Evolutionary conservation across 2,329 filamentous ascomycete species (phyloP).

Genomic region (Colletotrichum lentis): DNA sequence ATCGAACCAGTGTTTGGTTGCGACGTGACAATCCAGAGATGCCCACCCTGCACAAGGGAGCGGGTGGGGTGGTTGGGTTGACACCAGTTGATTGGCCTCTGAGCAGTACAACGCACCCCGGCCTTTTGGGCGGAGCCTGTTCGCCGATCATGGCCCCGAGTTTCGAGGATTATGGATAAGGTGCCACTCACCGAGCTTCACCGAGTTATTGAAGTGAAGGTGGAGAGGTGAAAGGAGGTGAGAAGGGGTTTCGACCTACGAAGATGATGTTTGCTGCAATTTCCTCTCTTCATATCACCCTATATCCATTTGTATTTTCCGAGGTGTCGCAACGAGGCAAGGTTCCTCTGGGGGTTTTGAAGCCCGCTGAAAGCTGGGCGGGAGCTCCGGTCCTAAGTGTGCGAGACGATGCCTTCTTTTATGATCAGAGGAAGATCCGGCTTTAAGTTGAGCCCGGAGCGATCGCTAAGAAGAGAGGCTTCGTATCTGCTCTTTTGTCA

Average conservation of each 20-base stretch:
- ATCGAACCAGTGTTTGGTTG: slow-evolving; percentile 17
- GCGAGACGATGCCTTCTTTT: neutral
- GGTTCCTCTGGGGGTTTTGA: neutral
- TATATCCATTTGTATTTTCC: neutral
- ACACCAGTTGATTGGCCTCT: slow-evolving; percentile 28
- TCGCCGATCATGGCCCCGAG: slow-evolving; percentile 1
- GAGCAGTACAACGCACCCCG: slow-evolving; percentile 18
- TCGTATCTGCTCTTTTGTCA: neutral
- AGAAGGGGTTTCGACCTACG: neutral
- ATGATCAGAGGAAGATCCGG: neutral
- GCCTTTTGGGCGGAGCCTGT: slow-evolving; percentile 12
- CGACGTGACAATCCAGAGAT: neutral
- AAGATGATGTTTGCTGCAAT: neutral
- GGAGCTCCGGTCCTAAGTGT: neutral
- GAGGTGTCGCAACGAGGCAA: neutral
- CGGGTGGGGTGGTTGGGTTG: slow-evolving; percentile 16
- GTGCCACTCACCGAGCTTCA: slow-evolving; percentile 9
- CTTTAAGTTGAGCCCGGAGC: neutral
- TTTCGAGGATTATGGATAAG: neutral
- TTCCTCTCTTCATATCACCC: neutral
- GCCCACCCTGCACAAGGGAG: neutral
- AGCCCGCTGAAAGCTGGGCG: neutral
- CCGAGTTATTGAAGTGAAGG: slow-evolving; percentile 2
- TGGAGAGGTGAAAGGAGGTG: neutral
- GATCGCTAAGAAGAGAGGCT: neutral